Conservation (phyloP, 352 stramenopile genomes). For the Pseudoperonospora humuli region DNA sequence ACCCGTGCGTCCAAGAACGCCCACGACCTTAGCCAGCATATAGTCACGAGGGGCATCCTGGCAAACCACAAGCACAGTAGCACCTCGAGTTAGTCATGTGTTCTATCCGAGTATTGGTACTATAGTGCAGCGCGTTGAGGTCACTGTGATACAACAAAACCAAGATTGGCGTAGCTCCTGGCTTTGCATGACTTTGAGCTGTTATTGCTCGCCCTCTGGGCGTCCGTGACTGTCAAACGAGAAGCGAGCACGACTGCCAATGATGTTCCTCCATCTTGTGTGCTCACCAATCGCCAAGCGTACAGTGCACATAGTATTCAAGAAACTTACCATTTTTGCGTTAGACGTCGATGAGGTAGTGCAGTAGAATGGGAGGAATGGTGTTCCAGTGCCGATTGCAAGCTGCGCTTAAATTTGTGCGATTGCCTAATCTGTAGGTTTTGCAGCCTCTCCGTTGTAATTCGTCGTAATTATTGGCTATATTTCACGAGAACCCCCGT, state of each 20-base stretch:
- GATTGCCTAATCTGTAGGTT: background rate
- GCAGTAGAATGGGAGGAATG: conserved; percentile 53
- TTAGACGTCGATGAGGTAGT: conserved; percentile 84
- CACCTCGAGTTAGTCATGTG: conserved; percentile 18
- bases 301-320: background rate
- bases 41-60: conserved; percentile 84
- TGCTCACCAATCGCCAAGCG: background rate
- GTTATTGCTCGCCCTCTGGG: conserved; percentile 3
- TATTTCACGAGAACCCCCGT: background rate
- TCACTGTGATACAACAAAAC: too few relatives aligned
- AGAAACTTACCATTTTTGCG: conserved; percentile 62
- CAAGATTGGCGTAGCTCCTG: conserved; percentile 1
- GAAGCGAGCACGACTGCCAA: conserved; percentile 3
- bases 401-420: conserved; percentile 28
- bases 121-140: background rate
- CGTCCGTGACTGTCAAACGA: conserved; percentile 5
- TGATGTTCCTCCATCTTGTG: background rate
- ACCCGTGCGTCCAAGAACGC: conserved; percentile 97
- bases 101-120: background rate
- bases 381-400: conserved; percentile 11
- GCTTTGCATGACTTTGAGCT: conserved; percentile 18
- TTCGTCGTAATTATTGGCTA: background rate
- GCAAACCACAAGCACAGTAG: conserved; percentile 1
- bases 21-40: conserved; percentile 98
- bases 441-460: background rate